A percentile compares a stretch with the other conserved stretches of the same genome.
phyloP scores from a whole-genome alignment of 2,329 filamentous ascomycete genomes.

The Emmonsiellopsis sp. region DNA sequence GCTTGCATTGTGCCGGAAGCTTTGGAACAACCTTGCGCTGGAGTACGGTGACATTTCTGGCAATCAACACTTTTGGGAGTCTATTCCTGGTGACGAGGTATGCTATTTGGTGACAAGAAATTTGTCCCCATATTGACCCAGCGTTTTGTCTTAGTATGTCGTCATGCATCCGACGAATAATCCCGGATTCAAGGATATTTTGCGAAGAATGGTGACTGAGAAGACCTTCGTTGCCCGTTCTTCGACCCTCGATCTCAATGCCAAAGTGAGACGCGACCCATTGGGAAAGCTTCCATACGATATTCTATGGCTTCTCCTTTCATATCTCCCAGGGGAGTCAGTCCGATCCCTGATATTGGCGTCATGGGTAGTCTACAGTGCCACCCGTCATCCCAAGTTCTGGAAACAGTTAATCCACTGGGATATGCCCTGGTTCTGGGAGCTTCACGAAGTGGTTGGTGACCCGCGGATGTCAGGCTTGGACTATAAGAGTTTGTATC shows the following conservation, averaged over 20 bases:
- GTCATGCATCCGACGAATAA: not conserved
- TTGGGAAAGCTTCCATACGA: conserved; percentile 2
- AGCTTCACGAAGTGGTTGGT: not conserved
- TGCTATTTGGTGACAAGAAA: not conserved
- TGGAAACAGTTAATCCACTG: conserved; percentile 5
- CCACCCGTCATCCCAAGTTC: conserved; percentile 1
- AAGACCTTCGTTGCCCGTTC: not conserved
- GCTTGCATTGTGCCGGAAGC: not conserved
- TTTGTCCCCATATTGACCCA: not conserved
- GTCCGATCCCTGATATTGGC: not conserved
- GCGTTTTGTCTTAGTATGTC: not conserved
- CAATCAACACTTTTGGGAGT: not conserved
- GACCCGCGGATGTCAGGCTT: not conserved
- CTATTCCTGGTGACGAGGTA: conserved; percentile 3
- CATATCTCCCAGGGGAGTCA: conserved; percentile 4
- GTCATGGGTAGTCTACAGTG: conserved; percentile 1
- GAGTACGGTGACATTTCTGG: not conserved
- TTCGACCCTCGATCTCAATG: not conserved
- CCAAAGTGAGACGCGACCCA: conserved; percentile 2
- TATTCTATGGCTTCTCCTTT: not conserved
- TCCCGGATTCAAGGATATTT: not conserved
- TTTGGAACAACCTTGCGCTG: not conserved
- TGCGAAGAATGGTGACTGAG: not conserved
- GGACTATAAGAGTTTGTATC: conserved; percentile 4
- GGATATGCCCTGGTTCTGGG: conserved; percentile 8